Evolutionary conservation across 495 filamentous ascomycete species (phyloP).

Genomic region (Daldinia decipiens): DNA sequence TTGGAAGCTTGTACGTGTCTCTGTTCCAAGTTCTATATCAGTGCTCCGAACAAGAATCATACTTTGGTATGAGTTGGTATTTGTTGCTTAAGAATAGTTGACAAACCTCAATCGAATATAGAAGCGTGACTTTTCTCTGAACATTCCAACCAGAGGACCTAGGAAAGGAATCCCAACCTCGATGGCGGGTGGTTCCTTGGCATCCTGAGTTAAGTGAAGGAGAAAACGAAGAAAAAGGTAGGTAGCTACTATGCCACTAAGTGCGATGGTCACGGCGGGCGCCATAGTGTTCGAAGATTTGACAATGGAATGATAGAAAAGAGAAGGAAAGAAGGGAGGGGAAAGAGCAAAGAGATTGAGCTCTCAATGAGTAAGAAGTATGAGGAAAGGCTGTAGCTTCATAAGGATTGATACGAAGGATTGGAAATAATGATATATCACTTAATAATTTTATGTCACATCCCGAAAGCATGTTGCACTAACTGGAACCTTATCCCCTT

Average conservation of each 20-base stretch:
- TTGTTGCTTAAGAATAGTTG: not conserved
- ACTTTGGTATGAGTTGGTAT: not conserved
- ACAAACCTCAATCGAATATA: constrained; percentile 31
- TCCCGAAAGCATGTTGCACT: too few relatives aligned
- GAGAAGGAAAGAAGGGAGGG: too few relatives aligned
- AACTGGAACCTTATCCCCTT: too few relatives aligned
- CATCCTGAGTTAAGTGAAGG: constrained; percentile 40
- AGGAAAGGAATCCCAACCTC: constrained; percentile 39
- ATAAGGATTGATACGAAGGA: too few relatives aligned
- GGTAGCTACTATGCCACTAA: constrained; percentile 6
- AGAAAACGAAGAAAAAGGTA: constrained; percentile 42
- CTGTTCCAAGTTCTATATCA: constrained; percentile 8
- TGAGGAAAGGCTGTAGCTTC: too few relatives aligned
- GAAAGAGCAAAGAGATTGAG: too few relatives aligned
- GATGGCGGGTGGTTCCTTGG: constrained; percentile 41
- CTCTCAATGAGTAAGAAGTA: too few relatives aligned
- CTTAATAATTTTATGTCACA: too few relatives aligned
- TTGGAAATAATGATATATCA: too few relatives aligned
- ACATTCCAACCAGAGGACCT: constrained; percentile 43
- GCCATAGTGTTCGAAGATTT: not conserved
- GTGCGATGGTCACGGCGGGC: not conserved
- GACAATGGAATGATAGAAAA: not conserved
- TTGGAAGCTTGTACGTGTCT: constrained; percentile 27
- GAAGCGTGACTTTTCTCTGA: constrained; percentile 35
- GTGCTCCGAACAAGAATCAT: not conserved